A percentile compares a stretch with the other conserved stretches of the same genome.
Evolutionary conservation across 139 green algal species (phyloP).

Genomic region (Diplosphaera chodatii): DNA sequence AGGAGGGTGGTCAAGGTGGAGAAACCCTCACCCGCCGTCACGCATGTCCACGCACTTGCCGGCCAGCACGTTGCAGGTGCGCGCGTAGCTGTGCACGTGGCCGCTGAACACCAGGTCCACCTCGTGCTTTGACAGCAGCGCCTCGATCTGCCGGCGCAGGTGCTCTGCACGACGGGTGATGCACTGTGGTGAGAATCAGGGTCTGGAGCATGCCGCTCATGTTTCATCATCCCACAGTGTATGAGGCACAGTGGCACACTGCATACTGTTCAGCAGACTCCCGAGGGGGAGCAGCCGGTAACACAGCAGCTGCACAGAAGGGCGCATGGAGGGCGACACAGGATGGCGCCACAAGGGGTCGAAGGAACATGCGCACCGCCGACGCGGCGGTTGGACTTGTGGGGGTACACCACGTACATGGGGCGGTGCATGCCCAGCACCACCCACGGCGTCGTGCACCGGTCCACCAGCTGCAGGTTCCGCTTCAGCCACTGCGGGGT

Average conservation of each 20-base stretch:
- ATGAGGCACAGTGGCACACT: no score
- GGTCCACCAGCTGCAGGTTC: conserved; percentile 61
- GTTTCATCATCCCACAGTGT: no score
- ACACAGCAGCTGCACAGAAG: no score
- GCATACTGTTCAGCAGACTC: no score
- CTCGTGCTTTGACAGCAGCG: conserved; percentile 38
- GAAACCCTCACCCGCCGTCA: conserved; percentile 25
- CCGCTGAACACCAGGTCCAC: conserved; percentile 61
- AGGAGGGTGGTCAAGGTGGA: no score
- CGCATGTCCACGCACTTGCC: conserved; percentile 19
- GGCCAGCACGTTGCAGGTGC: conserved; percentile 53
- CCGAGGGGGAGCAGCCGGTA: no score
- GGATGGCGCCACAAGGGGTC: no score
- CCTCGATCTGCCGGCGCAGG: conserved; percentile 50
- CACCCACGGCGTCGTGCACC: conserved; percentile 69
- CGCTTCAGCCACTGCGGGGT: conserved; percentile 50
- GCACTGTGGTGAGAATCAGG: no score
- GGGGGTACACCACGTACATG: conserved; percentile 76
- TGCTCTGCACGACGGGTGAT: no score
- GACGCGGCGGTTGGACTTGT: conserved; percentile 68
- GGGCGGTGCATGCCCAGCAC: conserved; percentile 66
- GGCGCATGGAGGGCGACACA: no score
- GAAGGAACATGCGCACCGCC: conserved; percentile 11
- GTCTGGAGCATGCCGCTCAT: no score
- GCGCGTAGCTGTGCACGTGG: conserved; percentile 70